phyloP scores from a whole-genome alignment of 2,329 filamentous ascomycete species.

The Lasiodiplodia citricola region DNA sequence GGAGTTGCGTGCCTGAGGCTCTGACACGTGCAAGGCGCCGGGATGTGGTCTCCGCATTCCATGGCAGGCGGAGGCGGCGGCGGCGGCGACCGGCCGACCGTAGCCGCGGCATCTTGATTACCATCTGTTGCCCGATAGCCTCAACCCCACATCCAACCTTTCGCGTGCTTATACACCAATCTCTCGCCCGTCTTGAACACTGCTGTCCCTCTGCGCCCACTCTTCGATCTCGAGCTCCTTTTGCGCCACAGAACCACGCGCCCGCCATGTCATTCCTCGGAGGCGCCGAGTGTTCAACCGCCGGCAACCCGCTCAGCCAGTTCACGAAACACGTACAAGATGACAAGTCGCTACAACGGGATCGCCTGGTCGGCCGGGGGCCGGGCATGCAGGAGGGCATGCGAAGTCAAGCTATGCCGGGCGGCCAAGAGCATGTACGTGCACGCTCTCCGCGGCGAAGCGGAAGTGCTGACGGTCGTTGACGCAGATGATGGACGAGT shows the following conservation, averaged over 20 bases:
- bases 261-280: conserved; percentile 88
- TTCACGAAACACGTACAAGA: conserved; percentile 97
- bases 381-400: conserved; percentile 77
- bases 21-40: not conserved
- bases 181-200: not conserved
- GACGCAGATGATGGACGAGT: conserved; percentile 86
- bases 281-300: conserved; percentile 95
- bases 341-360: conserved; percentile 92
- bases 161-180: not conserved
- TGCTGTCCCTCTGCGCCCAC: not conserved
- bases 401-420: conserved; percentile 71
- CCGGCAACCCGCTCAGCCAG: conserved; percentile 93
- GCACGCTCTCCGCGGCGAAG: not conserved
- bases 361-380: conserved; percentile 79
- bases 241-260: not conserved
- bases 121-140: conserved; percentile 5
- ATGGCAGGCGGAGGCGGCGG: conserved; percentile 13
- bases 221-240: not conserved
- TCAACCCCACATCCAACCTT: conserved; percentile 11
- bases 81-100: conserved; percentile 9
- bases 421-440: conserved; percentile 67
- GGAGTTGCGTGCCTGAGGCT: conserved; percentile 5
- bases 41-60: conserved; percentile 5
- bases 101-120: conserved; percentile 24
- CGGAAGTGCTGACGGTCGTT: conserved; percentile 1